A percentile compares a stretch with the other conserved stretches of the same genome.
These are phyloP conservation scores for Pyrenochaeta sp. DNA, from an alignment of 2,329 filamentous ascomycete species.

Conservation along the genomic window DNA sequence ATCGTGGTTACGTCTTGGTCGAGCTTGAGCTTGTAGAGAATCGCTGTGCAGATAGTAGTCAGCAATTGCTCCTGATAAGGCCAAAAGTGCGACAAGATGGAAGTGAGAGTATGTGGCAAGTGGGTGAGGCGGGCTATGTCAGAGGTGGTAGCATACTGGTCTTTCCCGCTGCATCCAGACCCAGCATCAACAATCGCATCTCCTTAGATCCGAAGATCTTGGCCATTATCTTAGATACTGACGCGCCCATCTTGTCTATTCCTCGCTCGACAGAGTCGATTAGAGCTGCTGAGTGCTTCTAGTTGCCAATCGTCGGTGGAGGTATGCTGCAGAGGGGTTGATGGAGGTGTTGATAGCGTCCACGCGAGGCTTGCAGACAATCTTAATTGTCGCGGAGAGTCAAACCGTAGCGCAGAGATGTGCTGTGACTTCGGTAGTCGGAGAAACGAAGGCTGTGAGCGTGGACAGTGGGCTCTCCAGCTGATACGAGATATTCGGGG, in stretches of 20 bases:
- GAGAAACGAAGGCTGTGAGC: neutral
- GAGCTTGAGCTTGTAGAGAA: slow-evolving; percentile 99
- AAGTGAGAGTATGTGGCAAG: neutral
- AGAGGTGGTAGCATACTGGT: slow-evolving; percentile 66
- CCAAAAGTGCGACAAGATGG: neutral
- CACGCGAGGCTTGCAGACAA: neutral
- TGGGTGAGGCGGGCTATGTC: neutral
- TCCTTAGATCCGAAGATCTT: slow-evolving; percentile 99
- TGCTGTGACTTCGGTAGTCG: slow-evolving; percentile 5
- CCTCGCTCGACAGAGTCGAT: slow-evolving; percentile 7
- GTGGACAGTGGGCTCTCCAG: neutral
- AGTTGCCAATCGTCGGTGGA: neutral
- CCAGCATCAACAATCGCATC: slow-evolving; percentile 98
- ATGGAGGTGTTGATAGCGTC: slow-evolving; percentile 6
- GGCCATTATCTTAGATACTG: slow-evolving; percentile 93
- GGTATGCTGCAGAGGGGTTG: slow-evolving; percentile 1
- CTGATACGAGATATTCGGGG: neutral
- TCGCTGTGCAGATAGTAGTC: slow-evolving; percentile 60
- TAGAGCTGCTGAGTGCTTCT: slow-evolving; percentile 5
- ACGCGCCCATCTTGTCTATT: slow-evolving; percentile 79
- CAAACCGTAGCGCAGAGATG: neutral
- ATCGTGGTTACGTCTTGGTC: slow-evolving; percentile 99
- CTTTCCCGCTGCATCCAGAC: slow-evolving; percentile 96
- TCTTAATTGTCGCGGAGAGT: slow-evolving; percentile 2
- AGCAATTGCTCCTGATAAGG: slow-evolving; percentile 15